Percentiles rank a stretch among this genome's conserved stretches.
phyloP scores from a whole-genome alignment of 2,329 filamentous ascomycete species.

The Aspergillus udagawae region DNA sequence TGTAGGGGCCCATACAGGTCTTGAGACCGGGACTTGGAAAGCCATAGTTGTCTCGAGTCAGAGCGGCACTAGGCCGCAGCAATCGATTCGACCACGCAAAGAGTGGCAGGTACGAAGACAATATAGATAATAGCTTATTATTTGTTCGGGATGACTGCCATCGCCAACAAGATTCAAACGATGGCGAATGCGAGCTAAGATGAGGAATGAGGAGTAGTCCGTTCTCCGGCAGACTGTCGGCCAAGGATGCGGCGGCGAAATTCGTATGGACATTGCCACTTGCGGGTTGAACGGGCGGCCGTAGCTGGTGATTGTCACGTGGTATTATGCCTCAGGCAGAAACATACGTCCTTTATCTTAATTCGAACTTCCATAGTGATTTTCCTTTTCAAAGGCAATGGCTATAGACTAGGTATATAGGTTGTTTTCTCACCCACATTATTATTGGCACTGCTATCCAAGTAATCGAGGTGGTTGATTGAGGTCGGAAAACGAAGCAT shows the following conservation, averaged over 20 bases:
- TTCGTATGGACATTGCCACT: constrained; percentile 25
- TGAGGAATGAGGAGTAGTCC: constrained; percentile 1
- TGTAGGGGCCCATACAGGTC: constrained; percentile 39
- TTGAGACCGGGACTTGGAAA: constrained; percentile 46
- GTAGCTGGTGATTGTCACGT: constrained; percentile 20
- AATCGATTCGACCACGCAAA: constrained; percentile 8
- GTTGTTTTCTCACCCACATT: neutral
- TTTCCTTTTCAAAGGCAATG: neutral
- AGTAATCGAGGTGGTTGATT: neutral
- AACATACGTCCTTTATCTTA: neutral
- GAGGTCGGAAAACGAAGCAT: neutral
- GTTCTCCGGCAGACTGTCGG: neutral
- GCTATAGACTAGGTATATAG: neutral
- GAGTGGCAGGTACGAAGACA: constrained; percentile 1
- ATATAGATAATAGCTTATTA: constrained; percentile 8
- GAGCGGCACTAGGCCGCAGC: constrained; percentile 37
- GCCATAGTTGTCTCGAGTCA: constrained; percentile 44
- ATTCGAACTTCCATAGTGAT: neutral
- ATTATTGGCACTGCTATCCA: neutral
- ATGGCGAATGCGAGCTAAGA: constrained; percentile 12
- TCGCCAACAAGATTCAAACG: constrained; percentile 20
- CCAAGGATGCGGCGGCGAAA: constrained; percentile 30
- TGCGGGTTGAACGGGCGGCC: constrained; percentile 12
- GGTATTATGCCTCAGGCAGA: constrained; percentile 8
- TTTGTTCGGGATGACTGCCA: constrained; percentile 18